Evolutionary conservation across 345 rosid species (phyloP), one percentile per base, ranked within the genome.

Genomic region (Corchorus olitorius): DNA sequence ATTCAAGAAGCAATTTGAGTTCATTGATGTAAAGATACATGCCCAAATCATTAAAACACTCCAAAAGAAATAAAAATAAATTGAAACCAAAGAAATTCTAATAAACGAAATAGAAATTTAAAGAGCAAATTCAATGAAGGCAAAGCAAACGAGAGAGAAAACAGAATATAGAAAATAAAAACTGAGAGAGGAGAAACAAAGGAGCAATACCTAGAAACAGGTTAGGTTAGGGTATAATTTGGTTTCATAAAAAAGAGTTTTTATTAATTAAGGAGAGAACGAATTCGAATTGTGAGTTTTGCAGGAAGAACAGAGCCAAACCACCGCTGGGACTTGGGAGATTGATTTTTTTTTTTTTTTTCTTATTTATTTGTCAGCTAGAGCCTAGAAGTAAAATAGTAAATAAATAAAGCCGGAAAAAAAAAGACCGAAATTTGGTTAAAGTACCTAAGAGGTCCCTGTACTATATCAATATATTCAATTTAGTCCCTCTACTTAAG

Each of bases 231-330:
- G 62, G 6, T 53, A 34, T 15, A 70, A 70, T 70, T 70, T 11
- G 10, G 74, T 35, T 53, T 15, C 74, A 53, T 53, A n/a, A 35
- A 53, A 6, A 52, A 50, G 61, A 46, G 43, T 39, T 4, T 39
- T 39, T 16, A 22, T 2, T 34, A 52, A 39, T 2, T 10, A 52
- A 52, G 60, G 62, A 52, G 41, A 52, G 41, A 33, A 17, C 48
- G 74, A 60, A 34, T 70, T 70, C 52, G 61, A 53, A 69, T 49
- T 39, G 27, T 55, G 68, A 75, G 65, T 71, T 52, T 22, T n/a
- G 39, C 68, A 20, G 65, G 16, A 49, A 53, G 46, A 75, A 65
- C 15, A 46, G 3, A 33, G 52, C 67, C 68, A 73, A 22, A 6
- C 43, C 1, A 80, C 6, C 64, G 64, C 34, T 37, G 78, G 63